phyloP scores from a whole-genome alignment of 1,284 basidiomycete species.

The Cystobasidiaceae sp. region DNA sequence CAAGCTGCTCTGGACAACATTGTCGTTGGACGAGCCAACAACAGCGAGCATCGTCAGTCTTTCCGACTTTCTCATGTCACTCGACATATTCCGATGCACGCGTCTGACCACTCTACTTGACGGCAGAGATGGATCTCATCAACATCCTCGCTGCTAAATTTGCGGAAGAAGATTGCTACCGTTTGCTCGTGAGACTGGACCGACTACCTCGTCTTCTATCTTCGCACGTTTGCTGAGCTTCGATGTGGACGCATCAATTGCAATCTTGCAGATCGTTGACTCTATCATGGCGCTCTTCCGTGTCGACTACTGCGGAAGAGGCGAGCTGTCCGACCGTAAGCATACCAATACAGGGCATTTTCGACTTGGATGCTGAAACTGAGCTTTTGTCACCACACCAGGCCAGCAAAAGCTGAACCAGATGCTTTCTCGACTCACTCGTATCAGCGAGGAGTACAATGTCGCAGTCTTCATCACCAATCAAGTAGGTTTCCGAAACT shows the following conservation, averaged over 20 bases:
- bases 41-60: slow-evolving; percentile 70
- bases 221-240: not conserved
- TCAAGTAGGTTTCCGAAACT: too few species aligned
- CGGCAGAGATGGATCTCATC: slow-evolving; percentile 70
- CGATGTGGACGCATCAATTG: slow-evolving; percentile 9
- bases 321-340: slow-evolving; percentile 87
- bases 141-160: slow-evolving; percentile 64
- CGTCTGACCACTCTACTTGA: slow-evolving; percentile 24
- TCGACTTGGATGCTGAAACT: too few species aligned
- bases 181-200: slow-evolving; percentile 56
- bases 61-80: not conserved
- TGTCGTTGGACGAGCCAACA: slow-evolving; percentile 70
- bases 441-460: slow-evolving; percentile 51
- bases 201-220: not conserved
- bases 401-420: slow-evolving; percentile 52
- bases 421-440: slow-evolving; percentile 79
- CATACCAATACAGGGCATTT: too few species aligned
- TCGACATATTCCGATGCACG: not conserved
- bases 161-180: slow-evolving; percentile 39
- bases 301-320: slow-evolving; percentile 83
- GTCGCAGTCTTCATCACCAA: slow-evolving; percentile 82
- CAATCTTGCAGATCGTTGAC: slow-evolving; percentile 66
- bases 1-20: slow-evolving; percentile 81
- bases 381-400: not conserved
- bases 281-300: slow-evolving; percentile 94